These are phyloP conservation scores for Saxophila tyrrhenica DNA, from an alignment of 495 filamentous ascomycete species.

Conservation along the genomic window DNA sequence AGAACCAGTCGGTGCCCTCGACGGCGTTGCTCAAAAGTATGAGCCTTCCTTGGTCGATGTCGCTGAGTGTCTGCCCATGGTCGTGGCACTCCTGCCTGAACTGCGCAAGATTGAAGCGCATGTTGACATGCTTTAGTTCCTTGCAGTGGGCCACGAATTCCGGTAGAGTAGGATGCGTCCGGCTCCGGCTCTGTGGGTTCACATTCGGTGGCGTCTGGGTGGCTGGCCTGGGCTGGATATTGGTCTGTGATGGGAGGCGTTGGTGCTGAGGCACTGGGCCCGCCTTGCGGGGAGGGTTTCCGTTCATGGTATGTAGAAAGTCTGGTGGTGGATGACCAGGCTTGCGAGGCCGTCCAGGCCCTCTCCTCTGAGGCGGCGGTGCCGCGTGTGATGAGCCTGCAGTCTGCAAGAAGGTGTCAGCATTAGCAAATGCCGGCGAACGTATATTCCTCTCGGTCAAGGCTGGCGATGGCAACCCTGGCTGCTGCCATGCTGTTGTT, in stretches of 20 bases:
- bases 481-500: not conserved
- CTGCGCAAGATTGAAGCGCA: too few species aligned
- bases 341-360: constrained; percentile 1
- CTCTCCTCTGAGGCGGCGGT: not conserved
- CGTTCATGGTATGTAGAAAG: not conserved
- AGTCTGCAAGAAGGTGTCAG: not conserved
- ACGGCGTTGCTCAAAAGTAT: constrained; percentile 14
- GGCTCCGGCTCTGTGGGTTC: not conserved
- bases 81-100: too few species aligned
- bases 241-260: not conserved
- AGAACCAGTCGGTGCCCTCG: constrained; percentile 11
- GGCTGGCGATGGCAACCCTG: constrained; percentile 13
- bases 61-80: too few species aligned
- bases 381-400: not conserved
- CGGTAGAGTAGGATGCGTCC: too few species aligned
- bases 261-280: not conserved
- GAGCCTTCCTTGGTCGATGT: constrained; percentile 7
- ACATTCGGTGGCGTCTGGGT: not conserved
- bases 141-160: too few species aligned
- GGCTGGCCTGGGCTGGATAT: not conserved
- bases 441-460: constrained; percentile 4
- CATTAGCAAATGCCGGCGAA: not conserved
- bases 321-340: not conserved
- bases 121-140: too few species aligned
- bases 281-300: not conserved